A percentile compares a stretch with the other conserved stretches of the same genome.
phyloP scores from a whole-genome alignment of 1,139 yeast species.

The Diutina sp. region DNA sequence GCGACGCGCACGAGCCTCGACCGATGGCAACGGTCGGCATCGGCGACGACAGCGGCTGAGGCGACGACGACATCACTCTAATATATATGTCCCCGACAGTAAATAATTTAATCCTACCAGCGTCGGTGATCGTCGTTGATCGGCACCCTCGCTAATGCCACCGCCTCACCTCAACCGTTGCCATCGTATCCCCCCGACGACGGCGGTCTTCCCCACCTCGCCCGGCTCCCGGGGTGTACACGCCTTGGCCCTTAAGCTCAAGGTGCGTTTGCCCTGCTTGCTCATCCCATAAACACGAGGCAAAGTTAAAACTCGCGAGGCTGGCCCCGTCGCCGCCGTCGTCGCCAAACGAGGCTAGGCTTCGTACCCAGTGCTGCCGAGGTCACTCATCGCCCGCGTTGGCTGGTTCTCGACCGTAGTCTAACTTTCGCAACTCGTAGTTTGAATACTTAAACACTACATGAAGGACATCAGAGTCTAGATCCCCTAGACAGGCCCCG shows the following conservation, averaged over 20 bases:
- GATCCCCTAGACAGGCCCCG: not conserved
- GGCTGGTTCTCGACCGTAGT: not conserved
- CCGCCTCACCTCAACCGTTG: too few relatives aligned
- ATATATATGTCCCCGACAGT: too few relatives aligned
- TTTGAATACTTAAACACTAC: not conserved
- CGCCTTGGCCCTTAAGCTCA: not conserved
- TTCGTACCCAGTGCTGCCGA: not conserved
- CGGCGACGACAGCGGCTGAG: not conserved
- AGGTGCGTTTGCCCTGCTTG: not conserved
- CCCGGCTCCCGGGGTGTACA: not conserved
- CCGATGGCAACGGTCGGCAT: not conserved
- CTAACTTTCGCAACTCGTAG: not conserved
- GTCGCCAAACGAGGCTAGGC: not conserved
- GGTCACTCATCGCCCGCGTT: not conserved
- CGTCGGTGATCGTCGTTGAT: too few relatives aligned
- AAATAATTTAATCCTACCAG: too few relatives aligned
- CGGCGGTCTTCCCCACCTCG: not conserved
- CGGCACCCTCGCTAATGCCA: too few relatives aligned
- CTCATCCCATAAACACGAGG: not conserved
- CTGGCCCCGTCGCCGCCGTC: not conserved
- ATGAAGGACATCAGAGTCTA: not conserved
- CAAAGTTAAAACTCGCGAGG: too few relatives aligned
- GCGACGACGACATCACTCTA: too few relatives aligned
- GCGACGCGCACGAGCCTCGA: not conserved
- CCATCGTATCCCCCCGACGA: not conserved